Evolutionary conservation across 768 basidiomycete species (phyloP).

Genomic region (Podaxis sp.): DNA sequence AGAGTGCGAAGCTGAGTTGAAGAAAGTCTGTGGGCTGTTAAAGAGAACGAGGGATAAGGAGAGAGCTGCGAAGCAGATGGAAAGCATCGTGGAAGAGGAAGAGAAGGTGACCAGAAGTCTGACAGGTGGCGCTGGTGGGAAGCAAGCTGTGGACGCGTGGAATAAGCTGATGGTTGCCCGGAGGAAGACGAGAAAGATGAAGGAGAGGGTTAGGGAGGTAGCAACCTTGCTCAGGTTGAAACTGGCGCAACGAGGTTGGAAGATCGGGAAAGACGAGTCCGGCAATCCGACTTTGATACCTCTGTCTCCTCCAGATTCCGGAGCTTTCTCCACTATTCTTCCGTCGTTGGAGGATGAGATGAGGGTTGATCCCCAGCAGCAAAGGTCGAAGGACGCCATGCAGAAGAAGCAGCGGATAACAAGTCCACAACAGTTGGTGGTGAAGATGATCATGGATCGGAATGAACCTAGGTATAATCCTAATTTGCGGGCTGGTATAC

Average conservation of each 20-base stretch:
- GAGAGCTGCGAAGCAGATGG: constrained; percentile 20
- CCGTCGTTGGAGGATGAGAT: neutral
- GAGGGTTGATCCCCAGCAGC: neutral
- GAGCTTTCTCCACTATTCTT: neutral
- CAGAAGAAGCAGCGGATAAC: constrained; percentile 4
- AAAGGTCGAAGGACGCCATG: neutral
- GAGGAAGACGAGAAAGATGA: constrained; percentile 9
- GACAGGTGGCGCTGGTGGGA: neutral
- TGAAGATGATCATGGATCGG: constrained; percentile 14
- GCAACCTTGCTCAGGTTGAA: constrained; percentile 11
- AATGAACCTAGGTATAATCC: constrained; percentile 7
- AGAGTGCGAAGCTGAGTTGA: constrained; percentile 42
- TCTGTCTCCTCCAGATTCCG: neutral
- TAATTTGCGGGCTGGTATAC: neutral
- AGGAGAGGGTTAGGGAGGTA: constrained; percentile 8
- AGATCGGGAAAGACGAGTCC: constrained; percentile 3
- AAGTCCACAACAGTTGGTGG: constrained; percentile 8
- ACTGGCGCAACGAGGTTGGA: constrained; percentile 10
- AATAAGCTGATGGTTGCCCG: constrained; percentile 3
- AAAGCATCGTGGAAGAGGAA: constrained; percentile 27
- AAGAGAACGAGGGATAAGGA: constrained; percentile 26
- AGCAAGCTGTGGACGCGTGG: neutral
- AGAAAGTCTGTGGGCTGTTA: constrained; percentile 37
- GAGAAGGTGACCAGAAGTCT: constrained; percentile 24
- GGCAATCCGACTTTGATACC: constrained; percentile 3